Percentiles rank a stretch among this genome's conserved stretches.
Conservation (phyloP, 1,139 yeast species). For the Zygotorulaspora mrakii region DNA sequence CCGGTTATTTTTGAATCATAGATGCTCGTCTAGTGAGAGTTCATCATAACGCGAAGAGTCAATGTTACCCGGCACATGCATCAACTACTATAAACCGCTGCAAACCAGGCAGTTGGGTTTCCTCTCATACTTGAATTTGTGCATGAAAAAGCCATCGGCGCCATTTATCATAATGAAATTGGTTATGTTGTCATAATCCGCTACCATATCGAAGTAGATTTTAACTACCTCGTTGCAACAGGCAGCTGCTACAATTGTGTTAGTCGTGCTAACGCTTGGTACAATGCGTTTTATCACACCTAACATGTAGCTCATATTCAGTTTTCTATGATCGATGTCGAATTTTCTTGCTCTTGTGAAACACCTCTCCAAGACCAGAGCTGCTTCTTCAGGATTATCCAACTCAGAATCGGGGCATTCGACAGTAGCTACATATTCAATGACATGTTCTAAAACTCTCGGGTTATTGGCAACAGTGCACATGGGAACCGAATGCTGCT, state of each 20-base stretch:
- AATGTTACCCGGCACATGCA: slow-evolving; percentile 5
- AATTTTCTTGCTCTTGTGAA: slow-evolving; percentile 57
- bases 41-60: not conserved
- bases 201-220: slow-evolving; percentile 40
- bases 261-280: slow-evolving; percentile 93
- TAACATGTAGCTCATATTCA: slow-evolving; percentile 65
- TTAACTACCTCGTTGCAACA: slow-evolving; percentile 89
- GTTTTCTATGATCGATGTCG: slow-evolving; percentile 56
- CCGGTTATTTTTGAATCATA: no score
- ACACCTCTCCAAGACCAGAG: slow-evolving; percentile 60
- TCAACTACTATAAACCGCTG: slow-evolving; percentile 40
- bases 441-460: slow-evolving; percentile 87
- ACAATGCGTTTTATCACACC: slow-evolving; percentile 91
- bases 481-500: slow-evolving; percentile 73
- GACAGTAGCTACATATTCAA: slow-evolving; percentile 82
- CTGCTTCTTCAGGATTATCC: slow-evolving; percentile 65
- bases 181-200: slow-evolving; percentile 45
- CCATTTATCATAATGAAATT: slow-evolving; percentile 90
- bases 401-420: slow-evolving; percentile 76
- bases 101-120: slow-evolving; percentile 71
- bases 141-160: slow-evolving; percentile 69
- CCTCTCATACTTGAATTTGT: slow-evolving; percentile 61
- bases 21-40: no score
- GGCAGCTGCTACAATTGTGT: slow-evolving; percentile 87
- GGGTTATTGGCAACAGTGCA: slow-evolving; percentile 96